Base-by-base conservation (phyloP, 352 stramenopile species). In the Pythium dissimile region DNA sequence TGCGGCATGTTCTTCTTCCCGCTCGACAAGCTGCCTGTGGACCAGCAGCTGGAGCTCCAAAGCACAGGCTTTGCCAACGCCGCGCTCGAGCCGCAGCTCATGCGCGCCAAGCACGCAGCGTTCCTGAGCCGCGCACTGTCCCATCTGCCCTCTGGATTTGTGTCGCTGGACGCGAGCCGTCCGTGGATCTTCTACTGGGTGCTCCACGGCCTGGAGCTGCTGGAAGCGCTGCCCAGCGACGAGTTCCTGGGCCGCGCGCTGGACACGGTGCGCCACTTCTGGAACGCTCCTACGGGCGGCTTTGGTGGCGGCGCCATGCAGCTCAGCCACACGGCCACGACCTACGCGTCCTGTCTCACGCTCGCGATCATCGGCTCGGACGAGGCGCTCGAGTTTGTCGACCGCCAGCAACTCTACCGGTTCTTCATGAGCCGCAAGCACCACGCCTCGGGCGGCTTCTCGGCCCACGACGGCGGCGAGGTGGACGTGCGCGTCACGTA, bases 151-250 rank as follows among this genome's bases (percentile, higher is more conserved):
- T 56, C 77, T 13, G 79, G 85, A 13, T 98, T 98, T 54, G 84
- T 96, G 12, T 85, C 76, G 27, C 67, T 98, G 20, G 97, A 99
- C 72, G 90, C 96, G 20, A 98, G 90, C 74, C 91, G 94, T 16
- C 93, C 97, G 10, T 99, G 97, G 97, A 97, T 99, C 53, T 69
- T 95, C 18, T 99, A 99, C 71, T 99, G 96, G 96, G 97, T 98
- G 59, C 68, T 98, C 18, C 95, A 99, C 56, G 80, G 77, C 11
- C 76, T 98, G 32, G 94, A 99, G 71, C 77, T 99, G 18, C 72
- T 99, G 42, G 89, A 91, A 27, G 79, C 75, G 37, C 68, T 97
- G 6, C 73, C 73, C 3, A 62, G 44, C 27, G 52, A 62, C 52
- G 59, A 67, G 13, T 43, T 51, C n/a, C 46, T 67, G 67, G 55